Base-by-base conservation (phyloP, 441 rosid genomes). In the Corymbia citriodora region DNA sequence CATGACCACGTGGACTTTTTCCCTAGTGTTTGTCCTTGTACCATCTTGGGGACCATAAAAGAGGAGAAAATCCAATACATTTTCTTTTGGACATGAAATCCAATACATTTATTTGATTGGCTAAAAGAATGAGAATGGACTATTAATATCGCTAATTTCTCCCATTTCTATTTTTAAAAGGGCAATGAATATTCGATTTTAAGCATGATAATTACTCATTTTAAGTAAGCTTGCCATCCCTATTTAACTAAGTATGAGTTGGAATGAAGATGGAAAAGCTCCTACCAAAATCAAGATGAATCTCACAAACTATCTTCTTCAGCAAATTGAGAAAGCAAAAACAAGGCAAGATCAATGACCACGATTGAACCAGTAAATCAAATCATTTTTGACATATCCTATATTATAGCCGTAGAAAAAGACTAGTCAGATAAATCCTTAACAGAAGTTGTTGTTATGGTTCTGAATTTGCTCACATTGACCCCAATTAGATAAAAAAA, bases 181-280 rank as follows among this genome's bases (percentile, higher is more conserved):
- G 16, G 3, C 1, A 3, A 19, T 72, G 50, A 72, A 12, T 45
- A 79, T 23, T 40, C 1, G 0, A 45, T 23, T 45, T 40, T 3
- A 79, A 27, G n/a, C 17, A 21, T 40, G 2, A 74, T 21, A 19
- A 74, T 40, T 40, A 11, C 9, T 40, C 9, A 0, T 74, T 72
- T 33, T 40, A 21, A 74, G 1, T 21, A 45, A 11, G 50, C 10
- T 7, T 72, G 12, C 12, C 82, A 18, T 8, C 6, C 7, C 0
- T 72, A 36, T 21, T 18, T 13, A 40, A 74, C 4, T 40, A 3
- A 21, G 31, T 59, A 25, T 68, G 45, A 70, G 45, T 33, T 70
- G 45, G 18, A 70, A 45, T 2, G 1, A 40, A 13, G 82, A 65
- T n/a, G 40, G 74, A 65, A 65, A n/a, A 65, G 40, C 19, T 65